Base-by-base conservation (phyloP, 331 rosid genomes). In the Quercus tomentella region DNA sequence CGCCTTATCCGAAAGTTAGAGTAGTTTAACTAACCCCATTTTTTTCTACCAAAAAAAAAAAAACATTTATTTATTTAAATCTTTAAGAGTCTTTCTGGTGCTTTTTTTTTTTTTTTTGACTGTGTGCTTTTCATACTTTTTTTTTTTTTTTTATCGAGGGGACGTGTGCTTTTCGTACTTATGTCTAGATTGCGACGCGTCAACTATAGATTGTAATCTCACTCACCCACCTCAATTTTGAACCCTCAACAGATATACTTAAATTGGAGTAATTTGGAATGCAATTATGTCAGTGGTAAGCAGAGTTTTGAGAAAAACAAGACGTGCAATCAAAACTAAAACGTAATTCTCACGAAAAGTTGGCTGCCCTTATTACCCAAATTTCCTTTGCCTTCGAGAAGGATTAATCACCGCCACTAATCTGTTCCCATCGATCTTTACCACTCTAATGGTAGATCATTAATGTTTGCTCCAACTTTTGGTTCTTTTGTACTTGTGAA, bases 1-100 rank as follows among this genome's bases (percentile, higher is more conserved):
- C 2, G 2, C 0, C 2, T 0, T 35, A 1, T 0, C 0, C 2
- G 0, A 0, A 35, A 35, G 0, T 0, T 35, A 0, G 0, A 0
- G 2, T 7, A 35, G 0, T 1, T 1, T 35, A 35, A 35, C 43
- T 7, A 35, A 7, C 2, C 1, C 0, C 2, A 0, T 35, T 35
- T 35, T 35, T 35, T 35, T 6, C 35, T 6, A 33, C 2, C 7
- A 6, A 33, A 33, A 33, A 35, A 35, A 37, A 37, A 37, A 37
- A 41, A 37, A 0, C 3, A 37, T 37, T 8, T 8, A 8, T 41
- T 8, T 41, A 41, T 41, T 41, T 41, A 41, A 41, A 41, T 41
- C 12, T 41, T 41, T 41, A 41, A 41, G 45, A 41, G 45, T 41
- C 3, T 0, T 41, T 41, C 12, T 41, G 3, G 12, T 41, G 3